phyloP scores from a whole-genome alignment of 208 protist genomes.

The Wallacemonas sp. region DNA sequence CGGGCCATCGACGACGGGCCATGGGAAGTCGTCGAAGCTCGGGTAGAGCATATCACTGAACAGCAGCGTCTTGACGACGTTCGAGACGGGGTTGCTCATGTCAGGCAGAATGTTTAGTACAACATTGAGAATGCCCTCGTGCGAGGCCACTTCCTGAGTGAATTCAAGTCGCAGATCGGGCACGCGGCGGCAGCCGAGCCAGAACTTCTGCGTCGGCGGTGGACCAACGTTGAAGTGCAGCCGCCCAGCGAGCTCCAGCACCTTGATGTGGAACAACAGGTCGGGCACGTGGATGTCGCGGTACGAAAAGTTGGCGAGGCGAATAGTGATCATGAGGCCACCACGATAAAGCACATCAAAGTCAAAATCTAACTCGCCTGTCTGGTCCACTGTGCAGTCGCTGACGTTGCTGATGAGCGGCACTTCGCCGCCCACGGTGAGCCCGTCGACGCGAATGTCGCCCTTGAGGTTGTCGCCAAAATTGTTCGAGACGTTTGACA shows the following conservation, averaged over 20 bases:
- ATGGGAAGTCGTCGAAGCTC: constrained; percentile 82
- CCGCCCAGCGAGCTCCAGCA: constrained; percentile 74
- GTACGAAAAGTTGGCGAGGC: constrained; percentile 50
- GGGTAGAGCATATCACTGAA: constrained; percentile 87
- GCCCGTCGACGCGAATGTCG: constrained; percentile 55
- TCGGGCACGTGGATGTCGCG: constrained; percentile 62
- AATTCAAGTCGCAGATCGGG: constrained; percentile 78
- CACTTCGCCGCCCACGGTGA: constrained; percentile 76
- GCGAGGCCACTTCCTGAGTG: constrained; percentile 71
- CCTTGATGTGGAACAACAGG: constrained; percentile 71
- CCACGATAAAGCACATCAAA: constrained; percentile 87
- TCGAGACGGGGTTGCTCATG: constrained; percentile 61
- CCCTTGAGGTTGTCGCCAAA: constrained; percentile 62
- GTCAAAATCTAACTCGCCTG: constrained; percentile 76
- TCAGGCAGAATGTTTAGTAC: constrained; percentile 71
- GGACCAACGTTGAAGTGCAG: constrained; percentile 70
- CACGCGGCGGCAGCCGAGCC: constrained; percentile 46
- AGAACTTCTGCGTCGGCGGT: constrained; percentile 77
- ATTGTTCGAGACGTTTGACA: constrained; percentile 52
- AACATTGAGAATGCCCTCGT: constrained; percentile 64
- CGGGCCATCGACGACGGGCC: constrained; percentile 33
- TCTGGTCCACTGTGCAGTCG: constrained; percentile 38
- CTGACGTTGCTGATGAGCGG: constrained; percentile 71
- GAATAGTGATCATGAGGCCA: constrained; percentile 61
- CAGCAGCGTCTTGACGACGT: constrained; percentile 63